Evolutionary conservation across 139 green algal species (phyloP), one percentile per base, ranked within the genome.

Genomic region (Yamagishiella unicocca): DNA sequence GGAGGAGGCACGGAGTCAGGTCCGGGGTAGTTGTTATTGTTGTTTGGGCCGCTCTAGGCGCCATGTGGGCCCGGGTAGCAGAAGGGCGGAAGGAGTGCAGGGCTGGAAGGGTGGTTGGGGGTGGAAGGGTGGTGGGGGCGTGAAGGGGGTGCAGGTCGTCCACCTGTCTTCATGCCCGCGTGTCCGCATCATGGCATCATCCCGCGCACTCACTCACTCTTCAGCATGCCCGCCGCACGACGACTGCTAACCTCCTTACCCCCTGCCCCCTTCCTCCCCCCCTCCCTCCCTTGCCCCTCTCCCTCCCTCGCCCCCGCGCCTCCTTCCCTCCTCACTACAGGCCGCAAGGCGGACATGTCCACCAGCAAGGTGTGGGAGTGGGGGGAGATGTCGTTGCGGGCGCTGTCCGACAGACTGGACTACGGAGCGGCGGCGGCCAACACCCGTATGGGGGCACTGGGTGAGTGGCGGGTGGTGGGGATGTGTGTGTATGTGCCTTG

Each of bases 361-460:
- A 55, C 27, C 4, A 84, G 53, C 45, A 91, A 91, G 87, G 45
- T 50, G 35, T 93, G 87, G 90, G 9, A 90, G 83, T 87, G 88
- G 40, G 90, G 90, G 24, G 76, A 90, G 29, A 31, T 72, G 29
- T 27, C 25, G 4, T 42, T 90, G 66, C 9, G 55, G 38, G 22
- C 72, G 14, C 40, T 81, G 14, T 70, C 35, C 8, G 40, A 58
- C 1, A 35, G 83, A 27, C 37, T 93, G 37, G 90, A 93, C 87
- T 91, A 91, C 64, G 90, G 90, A 22, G 29, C 42, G 35, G 87
- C 87, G 1, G 24, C 70, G 0, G 87, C 90, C 8, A 50, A 87
- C 43, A 93, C 90, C 1, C 87, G 90, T 21, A 40, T 93, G 68
- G 90, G 90, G 2, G 72, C 78, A 0, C 50, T 86, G 45, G 90